phyloP scores from a whole-genome alignment of 208 protist genomes.

The Endotrypanum monterogeii region DNA sequence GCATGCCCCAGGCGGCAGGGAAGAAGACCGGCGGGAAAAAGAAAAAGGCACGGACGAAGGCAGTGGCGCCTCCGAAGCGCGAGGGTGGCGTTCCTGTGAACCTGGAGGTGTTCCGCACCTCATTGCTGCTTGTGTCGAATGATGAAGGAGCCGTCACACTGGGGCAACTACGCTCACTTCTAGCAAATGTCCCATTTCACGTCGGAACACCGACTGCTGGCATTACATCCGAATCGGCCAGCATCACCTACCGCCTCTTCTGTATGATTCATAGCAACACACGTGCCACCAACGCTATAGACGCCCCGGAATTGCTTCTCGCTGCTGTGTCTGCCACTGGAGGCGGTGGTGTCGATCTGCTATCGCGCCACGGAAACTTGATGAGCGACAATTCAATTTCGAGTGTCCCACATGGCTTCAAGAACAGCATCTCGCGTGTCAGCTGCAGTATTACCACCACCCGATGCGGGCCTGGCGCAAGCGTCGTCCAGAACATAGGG shows the following conservation, averaged over 20 bases:
- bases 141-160: conserved; percentile 45
- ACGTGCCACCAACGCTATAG: conserved; percentile 11
- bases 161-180: conserved; percentile 35
- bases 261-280: conserved; percentile 21
- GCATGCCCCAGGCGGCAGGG: background rate
- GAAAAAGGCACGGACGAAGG: conserved; percentile 13
- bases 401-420: background rate
- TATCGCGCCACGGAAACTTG: background rate
- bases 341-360: background rate
- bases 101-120: conserved; percentile 40
- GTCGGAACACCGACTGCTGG: conserved; percentile 37
- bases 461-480: background rate
- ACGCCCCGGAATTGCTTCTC: conserved; percentile 25
- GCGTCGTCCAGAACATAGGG: background rate
- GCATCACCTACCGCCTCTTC: conserved; percentile 32
- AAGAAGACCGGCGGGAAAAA: conserved; percentile 22
- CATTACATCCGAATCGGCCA: conserved; percentile 23
- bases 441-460: background rate
- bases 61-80: conserved; percentile 8
- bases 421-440: conserved; percentile 4
- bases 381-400: conserved; percentile 9
- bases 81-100: conserved; percentile 49
- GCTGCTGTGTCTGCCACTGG: conserved; percentile 14
- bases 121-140: conserved; percentile 46
- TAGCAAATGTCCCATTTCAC: conserved; percentile 56